Base-by-base conservation (phyloP, 768 basidiomycete genomes). In the Termitomyces sp. region DNA sequence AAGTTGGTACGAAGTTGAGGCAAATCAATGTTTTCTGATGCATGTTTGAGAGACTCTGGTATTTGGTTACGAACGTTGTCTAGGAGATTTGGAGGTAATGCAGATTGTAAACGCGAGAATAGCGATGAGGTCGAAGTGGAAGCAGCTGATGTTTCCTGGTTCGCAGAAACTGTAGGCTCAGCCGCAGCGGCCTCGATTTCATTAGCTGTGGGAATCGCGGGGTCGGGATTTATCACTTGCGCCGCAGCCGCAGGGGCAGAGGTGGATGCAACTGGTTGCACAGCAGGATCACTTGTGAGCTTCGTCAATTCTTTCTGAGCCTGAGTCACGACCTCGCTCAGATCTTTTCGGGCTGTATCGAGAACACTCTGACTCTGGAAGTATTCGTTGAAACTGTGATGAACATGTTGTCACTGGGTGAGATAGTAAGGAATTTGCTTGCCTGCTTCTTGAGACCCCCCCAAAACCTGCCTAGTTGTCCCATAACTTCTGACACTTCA, bases 381-480 rank as follows among this genome's bases (percentile, higher is more conserved):
- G 9, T n/a, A 28, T 39, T 7, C 17, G 25, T 40, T 51, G 10
- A 53, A 41, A 49, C 19, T 44, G 21, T 47, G 25, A 44, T 54
- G 48, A 43, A 40, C 57, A 57, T 23, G 11, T 25, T 16, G 16
- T 25, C 28, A n/a, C 49, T 3, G 12, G 7, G 21, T 30, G 10
- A 27, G 25, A 35, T 42, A 11, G 8, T 30, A 9, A 42, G 43
- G 27, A 19, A 45, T 39, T 35, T 48, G 65, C 83, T 61, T 63
- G 85, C 93, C 85, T 94, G 93, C 69, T 88, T 90, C 76, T 85
- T 83, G 66, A 95, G 89, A 30, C 91, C 89, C 44, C 92, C 92
- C 94, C 94, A 97, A 67, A 94, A 86, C 51, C 87, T 78, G 28
- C 86, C 85, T 12, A 96, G 75, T 64, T 91, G 88, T n/a, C 90